Evolutionary conservation across 2,329 filamentous ascomycete species (phyloP).

Genomic region (Cercospora sp.): DNA sequence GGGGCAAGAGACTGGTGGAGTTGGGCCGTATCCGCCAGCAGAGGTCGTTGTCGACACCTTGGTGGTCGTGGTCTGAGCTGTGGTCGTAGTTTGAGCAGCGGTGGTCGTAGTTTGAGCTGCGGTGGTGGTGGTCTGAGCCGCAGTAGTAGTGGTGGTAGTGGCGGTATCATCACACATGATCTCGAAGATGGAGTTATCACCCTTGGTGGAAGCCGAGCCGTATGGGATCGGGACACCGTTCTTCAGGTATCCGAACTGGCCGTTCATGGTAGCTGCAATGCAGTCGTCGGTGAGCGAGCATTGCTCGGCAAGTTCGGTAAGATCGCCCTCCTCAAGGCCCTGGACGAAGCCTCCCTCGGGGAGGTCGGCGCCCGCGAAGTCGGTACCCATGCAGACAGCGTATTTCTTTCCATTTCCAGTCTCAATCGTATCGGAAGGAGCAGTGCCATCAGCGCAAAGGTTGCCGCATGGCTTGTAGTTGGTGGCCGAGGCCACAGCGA

Average conservation of each 20-base stretch:
- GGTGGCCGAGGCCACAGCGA: conserved; percentile 1
- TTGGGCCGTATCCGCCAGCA: neutral
- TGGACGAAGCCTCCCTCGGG: neutral
- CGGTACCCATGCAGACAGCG: neutral
- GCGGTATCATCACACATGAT: neutral
- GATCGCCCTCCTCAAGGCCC: neutral
- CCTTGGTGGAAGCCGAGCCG: neutral
- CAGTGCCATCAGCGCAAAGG: neutral
- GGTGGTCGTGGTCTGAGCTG: neutral
- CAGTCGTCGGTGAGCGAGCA: neutral
- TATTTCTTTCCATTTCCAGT: neutral
- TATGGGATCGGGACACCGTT: neutral
- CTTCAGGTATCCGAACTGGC: neutral
- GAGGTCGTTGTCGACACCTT: neutral
- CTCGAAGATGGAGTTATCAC: neutral
- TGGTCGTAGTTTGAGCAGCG: neutral
- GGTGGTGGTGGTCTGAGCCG: neutral
- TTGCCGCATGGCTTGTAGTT: conserved; percentile 1
- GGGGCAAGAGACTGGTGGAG: neutral
- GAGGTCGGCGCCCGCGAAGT: neutral
- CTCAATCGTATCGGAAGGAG: neutral
- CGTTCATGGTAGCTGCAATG: neutral
- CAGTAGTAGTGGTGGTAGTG: neutral
- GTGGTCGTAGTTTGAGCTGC: neutral
- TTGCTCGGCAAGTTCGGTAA: neutral